Base-by-base conservation (phyloP, 305 asterid species). In the Stenogyne calaminthoides region DNA sequence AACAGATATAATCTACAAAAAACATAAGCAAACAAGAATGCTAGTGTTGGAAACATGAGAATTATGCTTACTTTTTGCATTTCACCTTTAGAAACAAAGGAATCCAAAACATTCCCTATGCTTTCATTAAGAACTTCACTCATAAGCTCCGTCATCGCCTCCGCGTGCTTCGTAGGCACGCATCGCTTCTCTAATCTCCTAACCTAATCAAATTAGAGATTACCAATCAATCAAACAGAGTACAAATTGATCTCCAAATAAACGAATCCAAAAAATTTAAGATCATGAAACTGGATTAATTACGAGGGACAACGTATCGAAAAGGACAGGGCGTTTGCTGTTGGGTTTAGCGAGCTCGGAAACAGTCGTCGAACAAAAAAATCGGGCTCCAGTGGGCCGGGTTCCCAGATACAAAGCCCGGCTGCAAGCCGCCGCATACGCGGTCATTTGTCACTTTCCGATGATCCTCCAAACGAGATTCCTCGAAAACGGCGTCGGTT, bases 181-280 rank as follows among this genome's bases (percentile, higher is more conserved):
- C 97, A 98, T 77, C 90, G 88, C 56, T 83, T 84, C 82, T 94
- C 98, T 73, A 94, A 85, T 83, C 88, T 85, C 85, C 95, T 84
- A 44, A 90, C 99, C 98, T 92, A 32, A 52, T 64, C 42, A 39
- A 39, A 9, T 19, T 11, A n/a, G 9, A 29, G 9, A 4, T 12
- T 15, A 15, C 1, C 44, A 11, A 64, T 61, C 62, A 47, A 18
- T 11, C 10, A 10, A 20, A 6, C 29, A 25, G 29, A 14, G 1
- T 11, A 61, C 32, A 9, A 46, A 61, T n/a, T n/a, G n/a, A n/a
- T n/a, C n/a, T n/a, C n/a, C 64, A 47, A 67, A 61, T 20, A 8
- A n/a, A 42, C 56, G 14, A 47, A 19, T 15, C n/a, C 4, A 18
- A 19, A 52, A 69, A 51, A n/a, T n/a, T n/a, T 22, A 15, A 55